A percentile compares a stretch with the other conserved stretches of the same genome.
Conservation (phyloP, 257 asterid genomes). For the Nicotiana benthamiana region DNA sequence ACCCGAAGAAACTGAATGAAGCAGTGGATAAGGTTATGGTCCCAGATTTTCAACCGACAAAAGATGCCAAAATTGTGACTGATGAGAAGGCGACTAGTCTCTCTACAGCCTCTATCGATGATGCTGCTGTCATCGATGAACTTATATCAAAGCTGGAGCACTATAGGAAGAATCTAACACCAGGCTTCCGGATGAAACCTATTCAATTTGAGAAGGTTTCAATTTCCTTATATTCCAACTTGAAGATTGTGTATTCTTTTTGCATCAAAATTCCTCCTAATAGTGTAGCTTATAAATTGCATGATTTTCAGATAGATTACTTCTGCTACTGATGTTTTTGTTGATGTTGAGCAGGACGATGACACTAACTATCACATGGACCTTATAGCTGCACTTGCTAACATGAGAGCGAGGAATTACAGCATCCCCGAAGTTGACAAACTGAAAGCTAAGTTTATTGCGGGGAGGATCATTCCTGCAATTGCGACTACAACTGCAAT, state of each 20-base stretch:
- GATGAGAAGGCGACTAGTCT: slow-evolving; percentile 88
- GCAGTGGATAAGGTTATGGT: slow-evolving; percentile 53
- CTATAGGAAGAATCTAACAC: slow-evolving; percentile 36
- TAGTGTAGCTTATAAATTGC: neutral
- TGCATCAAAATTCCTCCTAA: neutral
- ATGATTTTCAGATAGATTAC: neutral
- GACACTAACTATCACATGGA: slow-evolving; percentile 93
- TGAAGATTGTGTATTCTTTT: neutral
- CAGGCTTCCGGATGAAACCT: slow-evolving; percentile 74
- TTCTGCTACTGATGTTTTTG: neutral
- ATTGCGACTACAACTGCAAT: slow-evolving; percentile 88
- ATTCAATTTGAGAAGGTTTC: slow-evolving; percentile 87
- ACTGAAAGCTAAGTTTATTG: slow-evolving; percentile 83
- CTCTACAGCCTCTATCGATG: slow-evolving; percentile 70
- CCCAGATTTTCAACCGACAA: slow-evolving; percentile 64
- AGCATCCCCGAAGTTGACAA: slow-evolving; percentile 84
- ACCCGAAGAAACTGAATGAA: slow-evolving; percentile 60
- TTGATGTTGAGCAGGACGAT: slow-evolving; percentile 51
- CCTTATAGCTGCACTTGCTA: slow-evolving; percentile 79
- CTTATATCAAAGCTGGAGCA: slow-evolving; percentile 64
- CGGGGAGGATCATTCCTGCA: slow-evolving; percentile 89
- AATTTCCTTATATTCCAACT: neutral
- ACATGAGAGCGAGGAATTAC: slow-evolving; percentile 96
- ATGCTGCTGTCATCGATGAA: slow-evolving; percentile 62
- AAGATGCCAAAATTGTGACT: slow-evolving; percentile 68